Conservation (phyloP, 768 basidiomycete species). For the Pulveroboletus sp. region DNA sequence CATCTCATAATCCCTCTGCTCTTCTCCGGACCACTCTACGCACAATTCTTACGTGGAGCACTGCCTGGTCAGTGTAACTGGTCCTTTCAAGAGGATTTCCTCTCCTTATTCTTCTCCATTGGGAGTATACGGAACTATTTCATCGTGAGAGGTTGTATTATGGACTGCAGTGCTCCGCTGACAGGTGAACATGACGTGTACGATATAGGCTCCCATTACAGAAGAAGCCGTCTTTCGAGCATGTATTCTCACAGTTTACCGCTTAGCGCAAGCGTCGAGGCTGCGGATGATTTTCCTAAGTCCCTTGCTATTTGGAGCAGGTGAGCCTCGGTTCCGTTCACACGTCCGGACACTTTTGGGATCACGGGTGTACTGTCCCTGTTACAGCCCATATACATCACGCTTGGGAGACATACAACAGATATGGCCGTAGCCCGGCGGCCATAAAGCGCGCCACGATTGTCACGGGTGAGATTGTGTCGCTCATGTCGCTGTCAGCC, state of each 20-base stretch:
- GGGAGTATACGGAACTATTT: constrained; percentile 69
- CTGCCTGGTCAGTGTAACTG: constrained; percentile 56
- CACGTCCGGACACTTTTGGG: background rate
- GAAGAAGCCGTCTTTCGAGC: constrained; percentile 92
- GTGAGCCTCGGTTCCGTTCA: constrained; percentile 39
- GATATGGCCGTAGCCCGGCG: constrained; percentile 58
- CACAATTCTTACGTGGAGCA: constrained; percentile 36
- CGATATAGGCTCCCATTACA: constrained; percentile 72
- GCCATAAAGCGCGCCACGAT: constrained; percentile 63
- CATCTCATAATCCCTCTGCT: constrained; percentile 69
- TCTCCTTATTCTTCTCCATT: constrained; percentile 43
- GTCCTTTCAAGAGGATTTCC: constrained; percentile 39
- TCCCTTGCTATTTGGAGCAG: constrained; percentile 85
- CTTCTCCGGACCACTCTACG: constrained; percentile 75
- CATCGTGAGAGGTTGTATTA: constrained; percentile 31
- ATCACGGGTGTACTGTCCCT: constrained; percentile 7
- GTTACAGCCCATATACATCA: constrained; percentile 85
- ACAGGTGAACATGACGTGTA: background rate
- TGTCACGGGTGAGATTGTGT: constrained; percentile 42
- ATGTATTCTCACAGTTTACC: constrained; percentile 71
- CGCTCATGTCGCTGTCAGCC: background rate
- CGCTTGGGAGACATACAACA: constrained; percentile 79
- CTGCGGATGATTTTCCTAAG: constrained; percentile 68
- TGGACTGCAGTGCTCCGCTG: background rate
- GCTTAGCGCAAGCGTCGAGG: constrained; percentile 55